Base-by-base conservation (phyloP, 768 basidiomycete genomes). In the Phylloporus arenicola region DNA sequence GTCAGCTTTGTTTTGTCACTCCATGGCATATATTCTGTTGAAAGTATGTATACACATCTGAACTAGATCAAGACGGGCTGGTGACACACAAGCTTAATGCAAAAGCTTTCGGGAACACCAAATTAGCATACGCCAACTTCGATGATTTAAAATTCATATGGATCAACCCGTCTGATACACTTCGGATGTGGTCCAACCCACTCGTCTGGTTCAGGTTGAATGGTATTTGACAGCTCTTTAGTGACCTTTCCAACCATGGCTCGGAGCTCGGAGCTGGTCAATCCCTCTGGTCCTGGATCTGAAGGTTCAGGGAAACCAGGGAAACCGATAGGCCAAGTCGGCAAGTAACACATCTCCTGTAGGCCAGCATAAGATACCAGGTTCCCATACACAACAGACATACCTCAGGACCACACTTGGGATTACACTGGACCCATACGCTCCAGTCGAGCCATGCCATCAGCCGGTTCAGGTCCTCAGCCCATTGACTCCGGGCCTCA, bases 401-500 rank as follows among this genome's bases (percentile, higher is more conserved):
- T 6, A 45, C 44, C 22, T 45, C 44, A 11, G 16, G 33, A 22
- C 20, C 22, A 24, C 31, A 45, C 3, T 24, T 33, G 9, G 22
- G 33, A 34, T 34, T 16, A 14, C 44, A 45, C 31, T 24, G 24
- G 44, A 34, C 33, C 33, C 43, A 44, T 17, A 34, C 14, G 19
- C 44, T 24, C 44, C 44, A 45, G 30, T 45, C 44, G 10, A 45
- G 44, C 31, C 44, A 45, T 24, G 7, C 20, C 44, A 45, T 45
- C 19, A 44, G 20, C 19, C 14, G 31, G 16, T n/a, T 10, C 31
- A 45, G 16, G 27, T 45, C 44, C 16, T 33, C 44, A 10, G 33
- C 31, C 43, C 33, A 45, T n/a, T 34, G 20, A 2, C 14, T 5
- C 33, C 44, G 16, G n/a, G 34, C 12, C 9, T 1, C 5, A n/a